These are phyloP conservation scores for Byssothecium circinans DNA, from an alignment of 2,329 filamentous ascomycete species.

Conservation along the genomic window DNA sequence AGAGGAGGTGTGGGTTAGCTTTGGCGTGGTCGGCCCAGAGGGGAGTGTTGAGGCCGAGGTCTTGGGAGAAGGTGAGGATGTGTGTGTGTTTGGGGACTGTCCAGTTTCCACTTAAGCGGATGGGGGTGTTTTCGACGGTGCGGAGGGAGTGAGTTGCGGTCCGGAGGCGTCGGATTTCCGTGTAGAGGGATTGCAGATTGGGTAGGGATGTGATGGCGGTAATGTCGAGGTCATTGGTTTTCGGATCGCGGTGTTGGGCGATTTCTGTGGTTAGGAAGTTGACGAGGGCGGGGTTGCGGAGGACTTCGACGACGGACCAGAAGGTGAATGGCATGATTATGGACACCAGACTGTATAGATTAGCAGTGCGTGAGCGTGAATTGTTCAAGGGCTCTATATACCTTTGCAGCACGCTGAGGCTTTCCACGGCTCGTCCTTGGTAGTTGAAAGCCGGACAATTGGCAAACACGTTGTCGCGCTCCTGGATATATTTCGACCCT, in stretches of 20 bases:
- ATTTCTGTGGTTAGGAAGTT: conserved; percentile 18
- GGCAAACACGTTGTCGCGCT: conserved; percentile 15
- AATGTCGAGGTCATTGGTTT: conserved; percentile 19
- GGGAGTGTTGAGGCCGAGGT: conserved; percentile 25
- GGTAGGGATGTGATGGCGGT: conserved; percentile 14
- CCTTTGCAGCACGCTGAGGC: conserved; percentile 28
- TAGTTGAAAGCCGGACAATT: conserved; percentile 12
- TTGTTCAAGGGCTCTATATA: conserved; percentile 8
- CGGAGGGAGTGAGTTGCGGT: conserved; percentile 15
- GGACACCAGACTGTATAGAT: conserved; percentile 16
- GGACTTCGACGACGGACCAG: conserved; percentile 29
- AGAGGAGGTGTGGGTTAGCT: conserved; percentile 15
- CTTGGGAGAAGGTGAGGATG: conserved; percentile 26
- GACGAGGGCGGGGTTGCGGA: conserved; percentile 21
- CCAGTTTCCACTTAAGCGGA: conserved; percentile 26
- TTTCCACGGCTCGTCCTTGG: conserved; percentile 20
- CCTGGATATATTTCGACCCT: conserved; percentile 27
- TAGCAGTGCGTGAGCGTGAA: too few species aligned
- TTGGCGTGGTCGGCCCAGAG: conserved; percentile 31
- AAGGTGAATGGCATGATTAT: conserved; percentile 21
- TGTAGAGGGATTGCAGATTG: conserved; percentile 27
- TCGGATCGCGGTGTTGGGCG: conserved; percentile 10
- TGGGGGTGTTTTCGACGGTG: conserved; percentile 10
- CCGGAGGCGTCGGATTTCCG: conserved; percentile 28
- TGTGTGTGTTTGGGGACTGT: conserved; percentile 17